Conservation (phyloP, 805 yeast species). For the Clavispora fructus region DNA sequence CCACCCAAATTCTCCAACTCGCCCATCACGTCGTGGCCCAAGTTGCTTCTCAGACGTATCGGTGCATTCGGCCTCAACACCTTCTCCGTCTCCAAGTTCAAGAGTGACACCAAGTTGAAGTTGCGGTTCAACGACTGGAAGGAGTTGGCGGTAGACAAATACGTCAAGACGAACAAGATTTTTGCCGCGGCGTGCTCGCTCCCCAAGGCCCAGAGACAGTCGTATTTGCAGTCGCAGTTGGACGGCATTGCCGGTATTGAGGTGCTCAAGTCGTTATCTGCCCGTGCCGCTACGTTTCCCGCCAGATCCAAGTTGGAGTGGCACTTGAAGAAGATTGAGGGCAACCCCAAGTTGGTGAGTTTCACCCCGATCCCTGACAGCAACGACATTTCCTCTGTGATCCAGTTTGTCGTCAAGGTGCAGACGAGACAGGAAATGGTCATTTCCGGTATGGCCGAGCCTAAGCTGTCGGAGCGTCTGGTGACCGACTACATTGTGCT, state of each 20-base stretch:
- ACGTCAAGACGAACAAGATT: slow-evolving; percentile 72
- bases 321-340: slow-evolving; percentile 68
- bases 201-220: slow-evolving; percentile 26
- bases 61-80: slow-evolving; percentile 68
- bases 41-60: slow-evolving; percentile 52
- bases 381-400: slow-evolving; percentile 31
- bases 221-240: slow-evolving; percentile 39
- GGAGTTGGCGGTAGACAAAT: slow-evolving; percentile 73
- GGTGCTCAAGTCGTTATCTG: slow-evolving; percentile 26
- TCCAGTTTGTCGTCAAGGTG: slow-evolving; percentile 36
- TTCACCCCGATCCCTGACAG: slow-evolving; percentile 60
- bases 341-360: slow-evolving; percentile 66
- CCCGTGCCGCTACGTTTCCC: slow-evolving; percentile 44
- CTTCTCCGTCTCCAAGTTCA: slow-evolving; percentile 43
- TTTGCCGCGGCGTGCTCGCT: slow-evolving; percentile 54
- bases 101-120: slow-evolving; percentile 35
- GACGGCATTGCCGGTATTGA: slow-evolving; percentile 31
- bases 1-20: slow-evolving; percentile 29
- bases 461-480: slow-evolving; percentile 20
- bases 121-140: slow-evolving; percentile 77
- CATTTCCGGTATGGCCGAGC: slow-evolving; percentile 18
- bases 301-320: slow-evolving; percentile 57
- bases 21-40: slow-evolving; percentile 33
- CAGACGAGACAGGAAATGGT: slow-evolving; percentile 33
- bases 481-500: slow-evolving; percentile 35